Percentiles rank a stretch among this genome's conserved stretches.
Evolutionary conservation across 306 rosid genomes (phyloP).

Genomic region (Dalbergia oliveri): DNA sequence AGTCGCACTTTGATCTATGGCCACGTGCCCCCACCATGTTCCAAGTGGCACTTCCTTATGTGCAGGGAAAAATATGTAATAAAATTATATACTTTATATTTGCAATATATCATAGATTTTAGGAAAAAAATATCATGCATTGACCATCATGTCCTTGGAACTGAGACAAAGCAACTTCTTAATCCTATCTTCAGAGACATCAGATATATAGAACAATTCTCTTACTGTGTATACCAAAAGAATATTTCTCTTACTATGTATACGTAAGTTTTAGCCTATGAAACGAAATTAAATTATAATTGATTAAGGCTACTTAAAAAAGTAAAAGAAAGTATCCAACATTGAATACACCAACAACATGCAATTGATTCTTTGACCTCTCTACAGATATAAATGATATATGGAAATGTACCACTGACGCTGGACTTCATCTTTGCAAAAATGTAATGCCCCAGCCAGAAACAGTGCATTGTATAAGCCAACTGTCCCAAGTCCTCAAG

Average conservation of each 20-base stretch:
- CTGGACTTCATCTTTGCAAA: constrained; percentile 28
- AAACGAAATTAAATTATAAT: neutral
- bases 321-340: neutral
- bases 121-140: too few relatives aligned
- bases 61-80: neutral
- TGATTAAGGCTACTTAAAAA: neutral
- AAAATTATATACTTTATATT: too few relatives aligned
- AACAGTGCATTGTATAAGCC: constrained; percentile 27
- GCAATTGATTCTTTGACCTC: constrained; percentile 33
- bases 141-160: too few relatives aligned
- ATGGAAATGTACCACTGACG: constrained; percentile 39
- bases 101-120: neutral
- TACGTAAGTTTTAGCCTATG: too few relatives aligned
- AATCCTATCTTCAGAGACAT: neutral
- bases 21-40: constrained; percentile 12
- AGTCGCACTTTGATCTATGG: neutral
- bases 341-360: constrained; percentile 15
- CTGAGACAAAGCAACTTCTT: neutral
- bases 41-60: constrained; percentile 12
- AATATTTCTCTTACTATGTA: neutral
- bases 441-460: constrained; percentile 38
- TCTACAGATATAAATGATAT: constrained; percentile 34
- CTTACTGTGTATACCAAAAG: neutral
- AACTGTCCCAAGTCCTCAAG: neutral
- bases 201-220: neutral